Evolutionary conservation across 768 basidiomycete species (phyloP).

Genomic region (Lepiota venenata): DNA sequence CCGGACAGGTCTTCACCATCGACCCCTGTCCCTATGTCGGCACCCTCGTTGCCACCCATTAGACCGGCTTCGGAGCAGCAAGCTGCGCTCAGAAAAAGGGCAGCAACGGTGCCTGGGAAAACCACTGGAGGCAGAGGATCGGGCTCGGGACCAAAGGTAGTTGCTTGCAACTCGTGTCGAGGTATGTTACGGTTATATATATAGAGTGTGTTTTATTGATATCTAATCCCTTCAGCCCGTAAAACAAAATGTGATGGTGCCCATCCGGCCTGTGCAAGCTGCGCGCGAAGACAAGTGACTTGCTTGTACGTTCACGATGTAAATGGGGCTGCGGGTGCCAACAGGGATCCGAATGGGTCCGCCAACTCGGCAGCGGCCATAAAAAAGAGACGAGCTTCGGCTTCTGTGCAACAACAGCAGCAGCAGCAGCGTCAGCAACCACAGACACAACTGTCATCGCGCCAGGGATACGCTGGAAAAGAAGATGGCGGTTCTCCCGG

Average conservation of each 20-base stretch:
- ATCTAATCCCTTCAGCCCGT: conserved; percentile 47
- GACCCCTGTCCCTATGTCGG: conserved; percentile 56
- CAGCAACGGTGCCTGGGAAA: conserved; percentile 66
- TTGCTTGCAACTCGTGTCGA: conserved; percentile 88
- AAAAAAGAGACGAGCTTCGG: conserved; percentile 55
- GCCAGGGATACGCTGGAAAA: conserved; percentile 23
- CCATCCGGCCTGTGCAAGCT: conserved; percentile 83
- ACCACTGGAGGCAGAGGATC: conserved; percentile 41
- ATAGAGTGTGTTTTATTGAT: background rate
- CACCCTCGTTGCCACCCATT: conserved; percentile 59
- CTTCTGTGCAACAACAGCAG: conserved; percentile 24
- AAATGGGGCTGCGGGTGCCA: conserved; percentile 22
- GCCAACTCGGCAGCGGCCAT: conserved; percentile 17
- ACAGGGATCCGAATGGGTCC: background rate
- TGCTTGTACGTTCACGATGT: conserved; percentile 82
- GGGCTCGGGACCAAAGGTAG: conserved; percentile 79
- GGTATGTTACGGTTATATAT: conserved; percentile 42
- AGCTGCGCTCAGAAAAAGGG: conserved; percentile 65
- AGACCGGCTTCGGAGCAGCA: conserved; percentile 66
- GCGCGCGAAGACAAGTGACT: conserved; percentile 67
- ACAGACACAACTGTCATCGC: background rate
- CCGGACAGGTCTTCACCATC: conserved; percentile 55
- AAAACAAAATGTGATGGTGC: conserved; percentile 88
- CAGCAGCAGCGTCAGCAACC: background rate
- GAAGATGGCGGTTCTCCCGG: conserved; percentile 36